Conservation (phyloP, 179 eudicot genomes). For the Actinidia arguta region DNA sequence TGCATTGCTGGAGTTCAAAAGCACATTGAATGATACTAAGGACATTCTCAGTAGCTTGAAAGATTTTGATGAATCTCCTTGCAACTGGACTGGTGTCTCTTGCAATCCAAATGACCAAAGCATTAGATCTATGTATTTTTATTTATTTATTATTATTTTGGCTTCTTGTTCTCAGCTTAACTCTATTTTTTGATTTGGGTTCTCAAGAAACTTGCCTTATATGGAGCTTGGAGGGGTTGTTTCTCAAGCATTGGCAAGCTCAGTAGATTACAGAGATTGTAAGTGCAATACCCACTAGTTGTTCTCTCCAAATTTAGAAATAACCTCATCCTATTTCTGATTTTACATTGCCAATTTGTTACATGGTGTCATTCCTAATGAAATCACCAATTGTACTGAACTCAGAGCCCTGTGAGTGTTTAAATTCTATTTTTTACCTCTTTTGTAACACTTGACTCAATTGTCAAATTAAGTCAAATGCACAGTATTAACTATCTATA, state of each 20-base stretch:
- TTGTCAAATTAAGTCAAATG: not conserved
- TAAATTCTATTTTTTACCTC: conserved; percentile 11
- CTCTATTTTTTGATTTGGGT: conserved; percentile 19
- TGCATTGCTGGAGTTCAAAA: conserved; percentile 79
- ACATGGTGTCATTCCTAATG: conserved; percentile 91
- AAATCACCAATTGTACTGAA: conserved; percentile 72
- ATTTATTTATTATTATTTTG: not conserved
- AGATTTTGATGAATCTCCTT: conserved; percentile 79
- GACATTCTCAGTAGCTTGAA: conserved; percentile 76
- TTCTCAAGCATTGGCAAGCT: conserved; percentile 90
- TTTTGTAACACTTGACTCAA: not conserved
- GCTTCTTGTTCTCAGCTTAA: not conserved
- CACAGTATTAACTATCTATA: conserved; percentile 32
- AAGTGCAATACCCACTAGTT: conserved; percentile 36
- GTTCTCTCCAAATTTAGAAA: not conserved
- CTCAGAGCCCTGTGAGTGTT: conserved; percentile 96
- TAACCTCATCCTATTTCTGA: conserved; percentile 13
- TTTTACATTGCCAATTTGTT: conserved; percentile 22
- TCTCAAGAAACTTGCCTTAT: conserved; percentile 80
- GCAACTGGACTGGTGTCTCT: conserved; percentile 92
- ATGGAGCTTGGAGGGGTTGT: conserved; percentile 88
- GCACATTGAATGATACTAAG: conserved; percentile 75
- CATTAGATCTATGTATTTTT: conserved; percentile 70
- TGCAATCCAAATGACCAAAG: conserved; percentile 67
- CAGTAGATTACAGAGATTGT: conserved; percentile 83